These are phyloP conservation scores for Fusarium sp. DNA, from an alignment of 2,329 filamentous ascomycete genomes.

Conservation along the genomic window DNA sequence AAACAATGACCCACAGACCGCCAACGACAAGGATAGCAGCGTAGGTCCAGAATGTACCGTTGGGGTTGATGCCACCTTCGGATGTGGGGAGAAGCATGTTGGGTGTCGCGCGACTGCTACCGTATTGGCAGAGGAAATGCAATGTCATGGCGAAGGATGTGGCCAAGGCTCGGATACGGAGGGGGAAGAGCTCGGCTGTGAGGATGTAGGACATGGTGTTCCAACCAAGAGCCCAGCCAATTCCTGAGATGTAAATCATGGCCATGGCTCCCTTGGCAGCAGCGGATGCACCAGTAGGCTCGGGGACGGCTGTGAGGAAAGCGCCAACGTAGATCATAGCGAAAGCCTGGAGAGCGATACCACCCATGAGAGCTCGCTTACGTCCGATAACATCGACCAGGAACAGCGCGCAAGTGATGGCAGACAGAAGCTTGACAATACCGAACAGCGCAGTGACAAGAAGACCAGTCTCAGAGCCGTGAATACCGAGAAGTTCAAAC, in stretches of 20 bases:
- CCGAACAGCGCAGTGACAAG: slow-evolving; percentile 20
- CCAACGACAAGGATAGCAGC: slow-evolving; percentile 7
- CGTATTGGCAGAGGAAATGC: slow-evolving; percentile 19
- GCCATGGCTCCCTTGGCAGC: slow-evolving; percentile 20
- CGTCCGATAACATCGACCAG: slow-evolving; percentile 18
- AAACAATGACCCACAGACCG: slow-evolving; percentile 13
- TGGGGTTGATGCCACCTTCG: slow-evolving; percentile 16
- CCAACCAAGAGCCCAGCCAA: slow-evolving; percentile 34
- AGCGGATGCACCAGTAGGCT: not conserved
- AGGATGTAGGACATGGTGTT: slow-evolving; percentile 36
- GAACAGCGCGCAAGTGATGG: slow-evolving; percentile 16
- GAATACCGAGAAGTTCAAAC: slow-evolving; percentile 11
- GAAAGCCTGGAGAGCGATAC: slow-evolving; percentile 11
- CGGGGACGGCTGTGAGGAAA: slow-evolving; percentile 9
- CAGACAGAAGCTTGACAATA: slow-evolving; percentile 14
- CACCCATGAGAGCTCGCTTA: slow-evolving; percentile 16
- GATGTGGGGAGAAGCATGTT: slow-evolving; percentile 13
- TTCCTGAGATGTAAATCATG: slow-evolving; percentile 29
- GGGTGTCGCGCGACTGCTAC: slow-evolving; percentile 16
- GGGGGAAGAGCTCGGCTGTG: slow-evolving; percentile 25
- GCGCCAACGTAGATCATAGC: slow-evolving; percentile 20
- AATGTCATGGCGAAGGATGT: slow-evolving; percentile 21
- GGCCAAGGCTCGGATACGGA: slow-evolving; percentile 19
- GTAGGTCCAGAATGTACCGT: slow-evolving; percentile 19
- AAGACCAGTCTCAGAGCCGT: slow-evolving; percentile 16